Base-by-base conservation (phyloP, 2,329 filamentous ascomycete species). In the Nigrospora oryzae region DNA sequence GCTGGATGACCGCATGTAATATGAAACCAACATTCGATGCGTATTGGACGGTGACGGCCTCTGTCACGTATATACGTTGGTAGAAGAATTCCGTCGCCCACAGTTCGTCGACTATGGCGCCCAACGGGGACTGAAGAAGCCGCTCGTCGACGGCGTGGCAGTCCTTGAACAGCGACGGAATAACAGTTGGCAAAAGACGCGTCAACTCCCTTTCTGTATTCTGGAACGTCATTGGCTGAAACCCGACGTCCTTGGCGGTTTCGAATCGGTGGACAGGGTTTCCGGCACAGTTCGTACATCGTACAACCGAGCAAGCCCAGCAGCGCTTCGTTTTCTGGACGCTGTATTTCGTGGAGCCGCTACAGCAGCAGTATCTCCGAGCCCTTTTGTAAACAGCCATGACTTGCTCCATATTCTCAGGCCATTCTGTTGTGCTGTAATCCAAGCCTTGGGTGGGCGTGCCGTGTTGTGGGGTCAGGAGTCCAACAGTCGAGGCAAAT, bases 221-320 rank as follows among this genome's bases (percentile, higher is more conserved):
- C 30, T 23, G 32, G 13, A 15, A 31, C 17, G 40, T 23, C n/a
- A 14, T 13, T 7, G 40, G 33, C 19, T 42, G 32, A 8, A 16
- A 14, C 32, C 17, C 8, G 5, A 15, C 1, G 33, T 11, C 12
- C 5, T 4, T 12, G 28, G 14, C 15, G 3, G 19, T 28, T 5
- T 13, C 16, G 40, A 61, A 62, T 2, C 53, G 19, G 46, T 71
- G 68, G 0, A 37, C 32, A 0, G 68, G 68, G 31, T 70, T 70
- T 2, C 66, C 65, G 10, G 54, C 52, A 45, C 69, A 71, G 28
- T 48, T 54, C 11, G 48, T 47, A 52, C 68, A 71, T 13, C 65
- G 62, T n/a, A 60, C 60, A 7, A 56, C 56, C 7, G 46, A 51
- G 46, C 68, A 71, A 5, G 53, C 48, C 0, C 35, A n/a, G 45